phyloP scores from a whole-genome alignment of 2,329 filamentous ascomycete genomes.

The Beauveria asiatica region DNA sequence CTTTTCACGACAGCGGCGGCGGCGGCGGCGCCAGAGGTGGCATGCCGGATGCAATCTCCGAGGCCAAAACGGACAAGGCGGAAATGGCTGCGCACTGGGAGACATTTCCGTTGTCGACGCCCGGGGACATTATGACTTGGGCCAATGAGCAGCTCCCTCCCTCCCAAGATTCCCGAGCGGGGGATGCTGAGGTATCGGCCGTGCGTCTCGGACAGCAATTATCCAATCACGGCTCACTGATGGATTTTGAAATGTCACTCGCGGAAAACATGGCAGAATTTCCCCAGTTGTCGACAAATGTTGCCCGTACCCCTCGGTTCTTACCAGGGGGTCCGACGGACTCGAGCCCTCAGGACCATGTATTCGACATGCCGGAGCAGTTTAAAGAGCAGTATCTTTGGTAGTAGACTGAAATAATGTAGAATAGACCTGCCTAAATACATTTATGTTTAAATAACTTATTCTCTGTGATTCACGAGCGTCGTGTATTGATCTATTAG shows the following conservation, averaged over 20 bases:
- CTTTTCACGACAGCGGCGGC: slow-evolving; percentile 1
- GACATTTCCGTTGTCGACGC: not conserved
- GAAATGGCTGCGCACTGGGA: slow-evolving; percentile 8
- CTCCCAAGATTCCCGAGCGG: not conserved
- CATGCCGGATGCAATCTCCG: not conserved
- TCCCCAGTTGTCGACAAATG: not conserved
- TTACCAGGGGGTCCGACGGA: not conserved
- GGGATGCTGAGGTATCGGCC: no score
- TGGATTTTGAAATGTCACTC: not conserved
- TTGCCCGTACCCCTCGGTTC: not conserved
- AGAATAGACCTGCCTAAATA: not conserved
- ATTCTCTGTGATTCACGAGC: no score
- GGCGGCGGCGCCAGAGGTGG: no score
- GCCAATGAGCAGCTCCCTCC: not conserved
- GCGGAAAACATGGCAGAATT: not conserved
- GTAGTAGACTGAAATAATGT: not conserved
- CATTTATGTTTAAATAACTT: no score
- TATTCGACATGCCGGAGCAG: slow-evolving; percentile 1
- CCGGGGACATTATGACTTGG: not conserved
- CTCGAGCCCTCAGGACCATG: not conserved
- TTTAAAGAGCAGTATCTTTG: slow-evolving; percentile 9
- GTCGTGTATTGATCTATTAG: no score
- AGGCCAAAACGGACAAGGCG: not conserved
- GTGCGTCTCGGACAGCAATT: not conserved
- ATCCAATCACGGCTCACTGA: not conserved